Evolutionary conservation across 768 basidiomycete species (phyloP), one percentile per base, ranked within the genome.

Genomic region (Phanerochaete sordida): DNA sequence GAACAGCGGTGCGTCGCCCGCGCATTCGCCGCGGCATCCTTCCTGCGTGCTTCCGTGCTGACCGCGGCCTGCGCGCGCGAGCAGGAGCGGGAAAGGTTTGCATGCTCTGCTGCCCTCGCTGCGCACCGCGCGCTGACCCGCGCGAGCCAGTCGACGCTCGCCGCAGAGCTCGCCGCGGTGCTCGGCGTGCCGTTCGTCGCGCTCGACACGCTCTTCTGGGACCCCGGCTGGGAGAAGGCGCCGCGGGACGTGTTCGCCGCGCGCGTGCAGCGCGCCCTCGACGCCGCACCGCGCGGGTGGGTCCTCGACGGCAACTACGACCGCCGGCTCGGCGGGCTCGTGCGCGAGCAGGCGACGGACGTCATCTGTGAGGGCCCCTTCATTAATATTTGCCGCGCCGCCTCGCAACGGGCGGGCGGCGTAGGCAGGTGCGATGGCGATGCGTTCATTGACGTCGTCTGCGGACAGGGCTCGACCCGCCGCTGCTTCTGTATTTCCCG

Each of bases 381-480:
- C 70, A 78, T 37, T 26, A n/a, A 9, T 39, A 9, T 83, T 85
- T 43, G 35, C 56, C 24, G 45, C 24, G 33, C 33, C n/a, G n/a
- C n/a, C n/a, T n/a, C n/a, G n/a, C n/a, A n/a, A n/a, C n/a, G n/a
- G n/a, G n/a, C n/a, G n/a, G n/a, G n/a, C n/a, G n/a, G n/a, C n/a
- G n/a, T n/a, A n/a, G n/a, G n/a, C n/a, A n/a, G n/a, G n/a, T n/a
- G n/a, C n/a, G n/a, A n/a, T n/a, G n/a, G n/a, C n/a, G n/a, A n/a
- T n/a, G n/a, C n/a, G n/a, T n/a, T n/a, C n/a, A n/a, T 43, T 19
- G 8, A 12, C 19, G 8, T 43, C 39, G n/a, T 16, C 39, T 43
- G 39, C 19, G 39, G 39, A 4, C 44, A 89, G 87, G 88, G 88
- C 73, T 89, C 23, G 86, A 88, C 63, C 86, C 86, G 8, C 88